Base-by-base conservation (phyloP, 2,329 filamentous ascomycete genomes). In the Saccharata proteae region DNA sequence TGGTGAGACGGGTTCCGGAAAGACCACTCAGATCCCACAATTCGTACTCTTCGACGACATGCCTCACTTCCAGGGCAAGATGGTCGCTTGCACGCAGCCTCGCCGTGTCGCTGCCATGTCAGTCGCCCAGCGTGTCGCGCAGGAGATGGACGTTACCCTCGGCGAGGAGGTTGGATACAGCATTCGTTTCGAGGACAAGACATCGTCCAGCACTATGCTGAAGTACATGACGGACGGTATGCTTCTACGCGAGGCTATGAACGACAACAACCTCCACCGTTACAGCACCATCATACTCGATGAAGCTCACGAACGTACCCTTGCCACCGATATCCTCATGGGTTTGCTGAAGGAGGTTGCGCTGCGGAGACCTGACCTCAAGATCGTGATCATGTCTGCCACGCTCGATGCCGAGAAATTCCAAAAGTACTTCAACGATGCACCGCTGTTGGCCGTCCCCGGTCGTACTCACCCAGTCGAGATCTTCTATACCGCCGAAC, bases 161-260 rank as follows among this genome's bases (percentile, higher is more conserved):
- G 90, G 90, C 19, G 76, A 86, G 34, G 86, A 94, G 52, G 88
- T 98, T 40, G 90, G 90, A 33, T 98, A 98, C 54, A 93, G 82
- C 6, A 93, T 98, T 50, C 83, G 90, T 52, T 98, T 98, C 51
- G 90, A 98, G 50, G 90, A 98, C 58, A 81, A 78, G 52, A 94
- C 88, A 0, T 82, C 78, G 41, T 75, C 83, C 2, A 70, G 77
- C 12, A 98, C 90, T 1, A 83, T 78, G 49, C 93, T 98, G 64
- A 98, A 98, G 62, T 98, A 98, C 62, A 94, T 98, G 88, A 98
- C 90, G 11, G 90, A 98, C 48, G 90, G 90, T 57, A 96, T 96
- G 82, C 71, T 98, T 52, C 77, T 94, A 59, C 74, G 90, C 62
- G 90, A 98, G 60, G 85, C 94, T 51, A 68, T 98, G 30, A 70